A percentile compares a stretch with the other conserved stretches of the same genome.
Evolutionary conservation across 306 rosid genomes (phyloP).

Genomic region (Clitoria ternatea): DNA sequence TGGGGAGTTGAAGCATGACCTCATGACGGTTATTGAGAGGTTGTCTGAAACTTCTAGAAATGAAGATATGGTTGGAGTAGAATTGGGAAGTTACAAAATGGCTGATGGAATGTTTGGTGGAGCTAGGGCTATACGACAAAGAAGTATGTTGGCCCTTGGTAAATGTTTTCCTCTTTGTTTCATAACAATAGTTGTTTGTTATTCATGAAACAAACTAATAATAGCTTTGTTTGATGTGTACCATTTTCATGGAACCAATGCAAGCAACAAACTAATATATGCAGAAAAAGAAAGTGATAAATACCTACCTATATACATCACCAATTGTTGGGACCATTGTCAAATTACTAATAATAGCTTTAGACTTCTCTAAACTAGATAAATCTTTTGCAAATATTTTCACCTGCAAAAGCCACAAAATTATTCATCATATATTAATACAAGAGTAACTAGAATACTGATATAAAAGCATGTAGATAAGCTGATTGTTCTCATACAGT

Average conservation of each 20-base stretch:
- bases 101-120: no score
- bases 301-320: conserved; percentile 95
- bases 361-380: conserved; percentile 76
- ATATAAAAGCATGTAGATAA: not conserved
- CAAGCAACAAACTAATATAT: conserved; percentile 16
- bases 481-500: conserved; percentile 52
- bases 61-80: no score
- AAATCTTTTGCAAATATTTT: conserved; percentile 82
- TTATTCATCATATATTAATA: not conserved
- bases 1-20: no score
- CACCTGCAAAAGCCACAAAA: conserved; percentile 59
- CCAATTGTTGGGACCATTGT: conserved; percentile 90
- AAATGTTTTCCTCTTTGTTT: no score
- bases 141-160: no score
- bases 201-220: no score
- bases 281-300: conserved; percentile 11
- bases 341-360: conserved; percentile 73
- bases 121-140: no score
- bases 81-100: no score
- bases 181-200: no score
- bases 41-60: no score
- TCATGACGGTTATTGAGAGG: no score
- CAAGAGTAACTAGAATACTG: conserved; percentile 8
- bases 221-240: no score
- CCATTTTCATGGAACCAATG: not conserved